phyloP scores from a whole-genome alignment of 495 filamentous ascomycete genomes.

The Tuber umbilicatum region DNA sequence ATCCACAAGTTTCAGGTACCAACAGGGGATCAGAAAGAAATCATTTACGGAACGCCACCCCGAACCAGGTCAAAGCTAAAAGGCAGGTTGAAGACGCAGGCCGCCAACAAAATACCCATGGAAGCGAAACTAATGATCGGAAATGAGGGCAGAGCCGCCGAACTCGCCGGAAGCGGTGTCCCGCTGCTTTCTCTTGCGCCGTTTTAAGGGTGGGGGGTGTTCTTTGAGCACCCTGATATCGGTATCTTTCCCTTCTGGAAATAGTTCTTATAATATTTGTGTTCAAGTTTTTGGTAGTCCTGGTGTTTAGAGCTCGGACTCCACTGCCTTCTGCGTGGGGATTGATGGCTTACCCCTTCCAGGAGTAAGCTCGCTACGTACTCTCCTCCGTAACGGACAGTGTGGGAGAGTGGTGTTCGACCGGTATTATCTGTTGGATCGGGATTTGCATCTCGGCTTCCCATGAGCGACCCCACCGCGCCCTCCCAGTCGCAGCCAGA shows the following conservation, averaged over 20 bases:
- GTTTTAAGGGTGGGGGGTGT: too few species aligned
- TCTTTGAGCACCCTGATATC: background rate
- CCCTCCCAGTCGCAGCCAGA: background rate
- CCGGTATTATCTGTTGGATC: background rate
- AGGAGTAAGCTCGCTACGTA: background rate
- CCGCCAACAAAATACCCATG: background rate
- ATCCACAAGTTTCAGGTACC: too few species aligned
- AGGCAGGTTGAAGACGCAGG: background rate
- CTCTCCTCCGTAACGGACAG: too few species aligned
- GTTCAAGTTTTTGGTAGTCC: too few species aligned
- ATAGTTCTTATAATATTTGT: too few species aligned
- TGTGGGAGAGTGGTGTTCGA: background rate
- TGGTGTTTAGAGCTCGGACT: too few species aligned
- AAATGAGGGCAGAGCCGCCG: background rate
- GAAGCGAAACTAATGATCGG: background rate
- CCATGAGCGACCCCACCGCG: background rate
- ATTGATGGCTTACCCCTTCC: background rate
- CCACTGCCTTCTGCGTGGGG: constrained; percentile 14
- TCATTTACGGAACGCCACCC: too few species aligned
- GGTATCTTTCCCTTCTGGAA: background rate
- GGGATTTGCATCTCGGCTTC: background rate
- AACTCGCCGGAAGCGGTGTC: too few species aligned
- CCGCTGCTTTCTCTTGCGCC: background rate
- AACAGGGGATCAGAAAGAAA: too few species aligned
- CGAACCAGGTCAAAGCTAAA: too few species aligned